Percentiles rank a stretch among this genome's conserved stretches.
Conservation (phyloP, 2,329 filamentous ascomycete species). For the Bipolaris gigantea region DNA sequence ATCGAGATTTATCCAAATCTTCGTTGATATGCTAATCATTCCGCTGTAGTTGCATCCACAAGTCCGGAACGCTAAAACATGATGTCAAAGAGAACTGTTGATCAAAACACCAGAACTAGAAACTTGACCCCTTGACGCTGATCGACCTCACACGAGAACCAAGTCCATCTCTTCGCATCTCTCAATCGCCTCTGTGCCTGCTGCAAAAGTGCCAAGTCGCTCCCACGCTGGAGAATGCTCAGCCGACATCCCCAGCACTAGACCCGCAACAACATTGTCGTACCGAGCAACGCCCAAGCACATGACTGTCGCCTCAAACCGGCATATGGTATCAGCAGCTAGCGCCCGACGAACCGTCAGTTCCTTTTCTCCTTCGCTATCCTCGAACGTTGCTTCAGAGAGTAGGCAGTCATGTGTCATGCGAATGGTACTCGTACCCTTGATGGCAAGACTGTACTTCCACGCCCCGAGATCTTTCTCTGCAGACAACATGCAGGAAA, state of each 20-base stretch:
- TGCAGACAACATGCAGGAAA: slow-evolving; percentile 22
- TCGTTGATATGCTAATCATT: not conserved
- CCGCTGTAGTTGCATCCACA: not conserved
- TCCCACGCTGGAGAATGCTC: slow-evolving; percentile 18
- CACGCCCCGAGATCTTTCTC: slow-evolving; percentile 17
- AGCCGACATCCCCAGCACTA: slow-evolving; percentile 32
- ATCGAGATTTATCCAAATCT: not conserved
- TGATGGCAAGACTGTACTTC: slow-evolving; percentile 32
- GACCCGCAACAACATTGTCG: slow-evolving; percentile 29
- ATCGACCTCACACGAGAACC: slow-evolving; percentile 17
- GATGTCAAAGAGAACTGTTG: not conserved
- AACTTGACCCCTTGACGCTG: not conserved
- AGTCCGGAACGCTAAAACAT: not conserved
- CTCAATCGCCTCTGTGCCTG: slow-evolving; percentile 26
- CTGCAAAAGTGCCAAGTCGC: slow-evolving; percentile 37
- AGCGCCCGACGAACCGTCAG: slow-evolving; percentile 30
- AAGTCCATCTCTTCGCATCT: slow-evolving; percentile 25
- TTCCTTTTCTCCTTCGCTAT: slow-evolving; percentile 1
- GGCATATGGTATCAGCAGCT: slow-evolving; percentile 8
- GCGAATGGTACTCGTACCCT: slow-evolving; percentile 30
- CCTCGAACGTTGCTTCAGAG: slow-evolving; percentile 11
- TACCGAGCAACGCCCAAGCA: slow-evolving; percentile 33
- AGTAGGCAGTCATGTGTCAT: slow-evolving; percentile 37
- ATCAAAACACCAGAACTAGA: not conserved
- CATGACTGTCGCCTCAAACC: slow-evolving; percentile 29